Evolutionary conservation across 345 rosid species (phyloP), one percentile per base, ranked within the genome.

Genomic region (Corymbia maculata): DNA sequence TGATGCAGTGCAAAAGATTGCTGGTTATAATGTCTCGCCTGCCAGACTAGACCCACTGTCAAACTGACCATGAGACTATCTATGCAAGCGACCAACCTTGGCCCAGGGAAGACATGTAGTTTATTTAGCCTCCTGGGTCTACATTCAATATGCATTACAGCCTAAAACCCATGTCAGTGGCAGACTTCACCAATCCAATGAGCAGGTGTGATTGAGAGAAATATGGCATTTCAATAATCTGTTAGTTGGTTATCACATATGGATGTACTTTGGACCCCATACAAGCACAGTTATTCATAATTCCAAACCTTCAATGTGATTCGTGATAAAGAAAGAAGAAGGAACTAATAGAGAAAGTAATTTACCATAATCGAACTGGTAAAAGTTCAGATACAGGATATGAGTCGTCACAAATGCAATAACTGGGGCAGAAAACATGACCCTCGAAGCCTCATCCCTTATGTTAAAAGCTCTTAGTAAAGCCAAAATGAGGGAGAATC

Each of bases 341-440:
- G 57, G 82, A 70, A 75, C 13, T 51, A 30, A 32, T 28, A 70
- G 42, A 89, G 75, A 86, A 85, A 86, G 85, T 80, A 24, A 85
- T 68, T 92, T 94, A 96, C 99, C 99, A 51, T 94, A 92, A 87
- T 96, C 98, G 44, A 96, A 95, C 86, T 91, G 92, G 91, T 92
- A 97, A 89, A 93, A 93, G 89, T 96, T 96, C 89, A 97, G 95
- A 89, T 93, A 97, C 93, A 97, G 88, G 88, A 97, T 94, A 91
- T 96, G 99, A 16, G 98, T 97, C 15, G 94, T 94, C 85, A 93
- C 93, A 89, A 97, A 94, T 9, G 98, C 99, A 52, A 96, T 85
- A 86, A 95, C 53, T 47, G 99, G 99, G 88, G 97, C 96, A 86
- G 96, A 91, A 87, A 95, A 93, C 99, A 96, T 96, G 92, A 97